phyloP scores from a whole-genome alignment of 2,329 filamentous ascomycete species.

The Chrysosphaeria jannelii region DNA sequence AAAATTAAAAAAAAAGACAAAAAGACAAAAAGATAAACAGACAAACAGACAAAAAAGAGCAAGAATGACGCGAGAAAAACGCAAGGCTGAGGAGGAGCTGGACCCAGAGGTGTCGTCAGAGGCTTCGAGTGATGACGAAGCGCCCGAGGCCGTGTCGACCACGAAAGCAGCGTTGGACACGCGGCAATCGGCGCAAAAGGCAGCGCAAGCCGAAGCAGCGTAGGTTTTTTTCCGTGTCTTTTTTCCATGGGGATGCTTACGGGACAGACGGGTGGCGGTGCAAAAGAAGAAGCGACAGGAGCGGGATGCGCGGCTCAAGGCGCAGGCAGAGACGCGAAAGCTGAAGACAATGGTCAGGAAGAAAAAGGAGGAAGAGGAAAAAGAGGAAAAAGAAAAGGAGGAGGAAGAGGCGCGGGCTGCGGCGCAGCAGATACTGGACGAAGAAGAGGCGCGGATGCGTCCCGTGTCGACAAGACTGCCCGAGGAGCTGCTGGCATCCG shows the following conservation, averaged over 20 bases:
- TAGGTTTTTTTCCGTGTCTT: constrained; percentile 8
- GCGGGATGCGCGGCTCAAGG: constrained; percentile 20
- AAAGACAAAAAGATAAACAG: no score
- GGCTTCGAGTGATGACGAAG: constrained; percentile 21
- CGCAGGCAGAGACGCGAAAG: constrained; percentile 20
- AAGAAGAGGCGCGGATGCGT: constrained; percentile 3
- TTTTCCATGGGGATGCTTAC: neutral
- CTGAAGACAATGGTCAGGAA: no score
- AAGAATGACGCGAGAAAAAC: no score
- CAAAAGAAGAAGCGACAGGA: constrained; percentile 24
- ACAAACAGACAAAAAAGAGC: no score
- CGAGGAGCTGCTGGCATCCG: constrained; percentile 22
- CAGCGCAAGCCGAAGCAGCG: constrained; percentile 20
- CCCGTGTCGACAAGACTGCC: constrained; percentile 18
- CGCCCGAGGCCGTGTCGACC: constrained; percentile 27
- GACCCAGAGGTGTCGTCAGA: constrained; percentile 4
- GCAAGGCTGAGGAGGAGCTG: constrained; percentile 2
- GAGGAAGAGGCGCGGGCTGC: constrained; percentile 4
- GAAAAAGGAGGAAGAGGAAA: constrained; percentile 4
- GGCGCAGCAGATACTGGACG: neutral
- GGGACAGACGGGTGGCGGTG: constrained; percentile 15
- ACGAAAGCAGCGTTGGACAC: constrained; percentile 15
- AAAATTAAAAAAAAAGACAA: no score
- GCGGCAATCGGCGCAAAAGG: constrained; percentile 15
- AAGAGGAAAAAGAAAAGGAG: constrained; percentile 4